Evolutionary conservation across 257 asterid genomes (phyloP).

Genomic region (Ophiorrhiza pumila): DNA sequence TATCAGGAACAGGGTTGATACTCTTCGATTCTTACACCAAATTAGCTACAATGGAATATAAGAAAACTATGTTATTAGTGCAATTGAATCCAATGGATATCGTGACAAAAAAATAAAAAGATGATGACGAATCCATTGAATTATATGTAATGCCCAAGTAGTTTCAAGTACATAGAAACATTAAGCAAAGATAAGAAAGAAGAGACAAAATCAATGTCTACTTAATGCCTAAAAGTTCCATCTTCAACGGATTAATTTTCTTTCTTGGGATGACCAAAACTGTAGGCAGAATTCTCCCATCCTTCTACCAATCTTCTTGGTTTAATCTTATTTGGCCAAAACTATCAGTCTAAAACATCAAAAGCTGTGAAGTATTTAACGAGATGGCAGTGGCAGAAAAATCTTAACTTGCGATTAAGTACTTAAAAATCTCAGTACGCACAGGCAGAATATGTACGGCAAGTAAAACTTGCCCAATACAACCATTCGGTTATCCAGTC

Average conservation of each 20-base stretch:
- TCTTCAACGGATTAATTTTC: slow-evolving; percentile 24
- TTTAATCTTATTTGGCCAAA: background rate
- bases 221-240: slow-evolving; percentile 20
- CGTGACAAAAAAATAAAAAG: background rate
- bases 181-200: background rate
- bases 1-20: background rate
- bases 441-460: no score
- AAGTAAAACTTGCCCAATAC: no score
- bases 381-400: slow-evolving; percentile 1
- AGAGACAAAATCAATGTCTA: slow-evolving; percentile 24
- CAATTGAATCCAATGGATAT: background rate
- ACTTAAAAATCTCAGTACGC: background rate
- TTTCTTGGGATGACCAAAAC: slow-evolving; percentile 20
- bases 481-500: no score
- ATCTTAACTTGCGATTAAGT: background rate
- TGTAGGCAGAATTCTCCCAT: slow-evolving; percentile 15
- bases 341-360: background rate
- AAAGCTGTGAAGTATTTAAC: background rate
- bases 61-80: background rate
- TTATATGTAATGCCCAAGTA: background rate
- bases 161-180: background rate
- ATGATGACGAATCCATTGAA: background rate
- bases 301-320: background rate
- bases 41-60: background rate
- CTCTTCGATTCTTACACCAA: background rate